phyloP scores from a whole-genome alignment of 371 early-diverging fungal genomes.

The Mucor lusitanicus region DNA sequence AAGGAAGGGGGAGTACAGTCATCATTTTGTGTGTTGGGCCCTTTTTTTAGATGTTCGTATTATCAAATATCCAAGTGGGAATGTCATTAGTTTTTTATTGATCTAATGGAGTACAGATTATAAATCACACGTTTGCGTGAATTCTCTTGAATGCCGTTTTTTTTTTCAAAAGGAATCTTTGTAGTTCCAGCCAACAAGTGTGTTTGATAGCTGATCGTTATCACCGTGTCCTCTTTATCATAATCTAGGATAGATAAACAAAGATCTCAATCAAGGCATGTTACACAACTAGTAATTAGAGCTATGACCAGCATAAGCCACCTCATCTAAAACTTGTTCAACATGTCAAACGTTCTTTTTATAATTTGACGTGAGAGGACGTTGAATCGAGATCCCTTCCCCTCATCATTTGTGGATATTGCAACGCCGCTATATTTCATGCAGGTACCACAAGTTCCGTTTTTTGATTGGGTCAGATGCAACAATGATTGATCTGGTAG shows the following conservation, averaged over 20 bases:
- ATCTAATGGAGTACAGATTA: neutral
- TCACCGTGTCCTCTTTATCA: neutral
- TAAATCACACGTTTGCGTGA: neutral
- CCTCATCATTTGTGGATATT: neutral
- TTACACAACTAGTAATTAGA: neutral
- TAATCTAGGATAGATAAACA: neutral
- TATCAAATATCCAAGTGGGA: neutral
- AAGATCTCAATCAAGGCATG: neutral
- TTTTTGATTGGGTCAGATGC: neutral
- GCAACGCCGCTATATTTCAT: neutral
- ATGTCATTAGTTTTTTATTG: neutral
- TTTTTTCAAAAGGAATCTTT: neutral
- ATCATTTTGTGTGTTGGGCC: neutral
- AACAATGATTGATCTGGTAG: neutral
- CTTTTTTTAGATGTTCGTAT: neutral
- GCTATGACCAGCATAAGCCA: neutral
- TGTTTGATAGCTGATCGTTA: neutral
- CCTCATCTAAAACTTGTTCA: neutral
- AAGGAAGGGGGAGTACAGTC: neutral
- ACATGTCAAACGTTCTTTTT: neutral
- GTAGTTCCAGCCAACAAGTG: neutral
- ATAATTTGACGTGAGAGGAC: neutral
- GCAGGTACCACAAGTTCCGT: neutral
- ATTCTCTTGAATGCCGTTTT: neutral
- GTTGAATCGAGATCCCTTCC: neutral